phyloP scores from a whole-genome alignment of 345 rosid genomes.

The Pistacia atlantica region DNA sequence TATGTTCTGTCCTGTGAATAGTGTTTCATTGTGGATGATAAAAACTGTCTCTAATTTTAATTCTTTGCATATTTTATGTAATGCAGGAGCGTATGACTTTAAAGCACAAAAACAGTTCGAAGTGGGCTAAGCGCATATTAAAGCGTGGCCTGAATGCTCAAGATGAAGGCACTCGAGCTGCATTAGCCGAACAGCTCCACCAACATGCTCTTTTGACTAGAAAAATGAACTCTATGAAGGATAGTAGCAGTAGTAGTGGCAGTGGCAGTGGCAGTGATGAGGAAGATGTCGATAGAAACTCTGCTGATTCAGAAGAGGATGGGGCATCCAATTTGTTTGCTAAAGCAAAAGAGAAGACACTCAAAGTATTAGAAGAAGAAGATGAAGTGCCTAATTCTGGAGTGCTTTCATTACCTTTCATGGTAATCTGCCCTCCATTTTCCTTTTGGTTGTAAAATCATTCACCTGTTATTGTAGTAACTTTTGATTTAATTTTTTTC shows the following conservation, averaged over 20 bases:
- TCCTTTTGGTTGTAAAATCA: not conserved
- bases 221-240: constrained; percentile 75
- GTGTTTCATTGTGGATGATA: not conserved
- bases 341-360: constrained; percentile 76
- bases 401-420: constrained; percentile 87
- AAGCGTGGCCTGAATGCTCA: constrained; percentile 70
- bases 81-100: constrained; percentile 79
- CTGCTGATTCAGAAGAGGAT: constrained; percentile 55
- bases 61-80: constrained; percentile 20
- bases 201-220: constrained; percentile 75
- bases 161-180: constrained; percentile 85
- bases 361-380: constrained; percentile 60
- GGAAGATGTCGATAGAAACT: constrained; percentile 46
- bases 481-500: constrained; percentile 11
- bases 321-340: constrained; percentile 52
- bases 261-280: constrained; percentile 65
- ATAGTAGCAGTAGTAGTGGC: constrained; percentile 53
- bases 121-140: constrained; percentile 77
- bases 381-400: constrained; percentile 70
- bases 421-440: constrained; percentile 51
- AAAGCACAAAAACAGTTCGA: constrained; percentile 81
- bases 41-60: constrained; percentile 5
- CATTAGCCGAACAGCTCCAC: constrained; percentile 83
- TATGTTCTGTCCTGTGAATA: not conserved
- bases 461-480: constrained; percentile 4